Evolutionary conservation across 2,329 filamentous ascomycete genomes (phyloP).

Genomic region (Septoria petroselini): DNA sequence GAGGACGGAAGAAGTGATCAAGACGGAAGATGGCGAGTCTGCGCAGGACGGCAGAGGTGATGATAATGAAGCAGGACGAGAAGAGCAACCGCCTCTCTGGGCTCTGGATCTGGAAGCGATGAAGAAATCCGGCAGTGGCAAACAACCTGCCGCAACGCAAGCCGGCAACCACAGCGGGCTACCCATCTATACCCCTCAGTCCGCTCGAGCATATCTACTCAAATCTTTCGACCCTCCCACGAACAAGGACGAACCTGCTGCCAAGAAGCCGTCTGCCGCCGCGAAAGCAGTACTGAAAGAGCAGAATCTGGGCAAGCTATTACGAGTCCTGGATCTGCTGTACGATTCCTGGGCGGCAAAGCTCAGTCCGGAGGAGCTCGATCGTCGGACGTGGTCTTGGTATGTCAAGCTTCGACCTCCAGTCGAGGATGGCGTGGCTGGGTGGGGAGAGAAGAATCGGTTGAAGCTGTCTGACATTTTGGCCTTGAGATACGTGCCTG

Average conservation of each 20-base stretch:
- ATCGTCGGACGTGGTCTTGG: constrained; percentile 76
- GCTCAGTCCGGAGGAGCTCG: constrained; percentile 63
- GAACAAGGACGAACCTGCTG: constrained; percentile 28
- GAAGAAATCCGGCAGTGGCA: constrained; percentile 42
- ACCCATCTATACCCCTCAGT: constrained; percentile 71
- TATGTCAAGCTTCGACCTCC: constrained; percentile 74
- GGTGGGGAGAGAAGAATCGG: constrained; percentile 78
- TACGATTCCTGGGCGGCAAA: constrained; percentile 71
- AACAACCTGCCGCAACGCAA: constrained; percentile 24
- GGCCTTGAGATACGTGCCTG: constrained; percentile 49
- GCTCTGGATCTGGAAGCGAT: constrained; percentile 57
- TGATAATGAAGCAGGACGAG: constrained; percentile 12
- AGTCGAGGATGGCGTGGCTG: constrained; percentile 68
- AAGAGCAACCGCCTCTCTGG: constrained; percentile 54
- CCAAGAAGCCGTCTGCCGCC: constrained; percentile 55
- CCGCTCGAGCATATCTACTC: constrained; percentile 58
- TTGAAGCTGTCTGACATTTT: constrained; percentile 67
- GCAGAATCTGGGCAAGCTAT: constrained; percentile 64
- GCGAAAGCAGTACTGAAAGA: constrained; percentile 60
- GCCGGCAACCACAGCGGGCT: constrained; percentile 49
- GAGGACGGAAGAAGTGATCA: constrained; percentile 33
- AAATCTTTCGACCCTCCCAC: constrained; percentile 57
- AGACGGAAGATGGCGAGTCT: constrained; percentile 18
- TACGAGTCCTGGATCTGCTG: constrained; percentile 68
- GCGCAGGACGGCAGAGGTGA: constrained; percentile 7